Conservation (phyloP, 2,329 filamentous ascomycete genomes). For the Ophioceras dolichostomum region DNA sequence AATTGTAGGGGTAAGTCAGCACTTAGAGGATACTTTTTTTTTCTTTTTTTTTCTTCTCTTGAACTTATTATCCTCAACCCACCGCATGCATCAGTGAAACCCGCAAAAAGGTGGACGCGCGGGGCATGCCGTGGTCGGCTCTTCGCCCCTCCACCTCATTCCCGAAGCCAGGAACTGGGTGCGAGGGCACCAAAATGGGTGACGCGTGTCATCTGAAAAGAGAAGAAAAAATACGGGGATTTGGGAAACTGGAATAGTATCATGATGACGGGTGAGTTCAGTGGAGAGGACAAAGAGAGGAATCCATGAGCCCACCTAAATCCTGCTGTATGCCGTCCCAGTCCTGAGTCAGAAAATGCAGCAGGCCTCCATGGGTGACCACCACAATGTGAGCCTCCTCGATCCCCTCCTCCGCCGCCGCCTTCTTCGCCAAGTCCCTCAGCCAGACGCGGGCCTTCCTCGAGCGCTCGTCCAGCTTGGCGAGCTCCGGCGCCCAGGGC, state of each 20-base stretch:
- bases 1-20: slow-evolving; percentile 1
- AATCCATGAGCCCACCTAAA: slow-evolving; percentile 20
- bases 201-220: too few relatives aligned
- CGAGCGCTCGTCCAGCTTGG: slow-evolving; percentile 48
- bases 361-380: slow-evolving; percentile 71
- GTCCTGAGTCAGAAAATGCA: slow-evolving; percentile 79
- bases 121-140: too few relatives aligned
- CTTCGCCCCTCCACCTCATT: too few relatives aligned
- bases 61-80: too few relatives aligned
- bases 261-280: neutral
- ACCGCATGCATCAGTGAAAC: too few relatives aligned
- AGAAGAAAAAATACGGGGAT: too few relatives aligned
- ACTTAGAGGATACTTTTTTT: too few relatives aligned
- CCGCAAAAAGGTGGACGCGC: too few relatives aligned
- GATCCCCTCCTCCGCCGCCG: slow-evolving; percentile 33
- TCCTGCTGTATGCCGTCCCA: slow-evolving; percentile 47
- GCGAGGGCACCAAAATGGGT: too few relatives aligned
- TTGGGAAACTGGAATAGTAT: neutral
- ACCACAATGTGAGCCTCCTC: slow-evolving; percentile 66
- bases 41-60: too few relatives aligned
- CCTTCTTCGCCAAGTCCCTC: slow-evolving; percentile 29
- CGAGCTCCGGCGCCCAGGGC: slow-evolving; percentile 31
- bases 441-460: slow-evolving; percentile 48
- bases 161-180: too few relatives aligned
- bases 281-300: neutral